Evolutionary conservation across 305 asterid genomes (phyloP), one percentile per base, ranked within the genome.

Genomic region (Solanum hybrid): DNA sequence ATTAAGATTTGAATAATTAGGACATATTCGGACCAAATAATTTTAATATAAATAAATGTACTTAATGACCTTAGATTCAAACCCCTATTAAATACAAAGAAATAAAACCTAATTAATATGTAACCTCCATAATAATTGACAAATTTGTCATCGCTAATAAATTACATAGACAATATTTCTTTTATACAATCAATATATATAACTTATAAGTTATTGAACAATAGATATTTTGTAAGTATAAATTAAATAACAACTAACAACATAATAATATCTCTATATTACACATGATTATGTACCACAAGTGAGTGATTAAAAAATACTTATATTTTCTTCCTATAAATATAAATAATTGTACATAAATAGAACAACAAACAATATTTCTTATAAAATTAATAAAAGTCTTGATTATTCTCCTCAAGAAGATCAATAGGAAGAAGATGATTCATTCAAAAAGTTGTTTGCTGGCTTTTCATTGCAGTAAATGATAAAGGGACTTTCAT

Each of bases 401-500:
- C 34, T 78, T 24, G 36, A 38, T 7, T 24, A 29, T 38, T 38
- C 64, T 24, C 35, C 14, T 36, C 10, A 69, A 69, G 14, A 34
- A 32, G 32, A 34, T 80, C 86, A 81, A 7, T 19, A 7, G 0
- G 27, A 66, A 56, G 78, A 85, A 10, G 56, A 12, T 38, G 15
- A 86, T 5, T 22, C 34, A 26, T 32, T 86, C 8, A 22, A 8
- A 86, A 86, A n/a, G 32, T 31, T 34, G 26, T 8, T 7, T 69
- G 81, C 7, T 51, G 91, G 86, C 17, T 42, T 56, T 15, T 84
- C 31, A 40, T 88, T 42, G 40, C 80, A 90, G 9, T 84, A 78
- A 9, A 77, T 81, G 66, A 90, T 4, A 87, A 37, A 38, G 27
- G 91, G 91, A 45, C 91, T 80, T 60, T 91, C 89, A 12, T 92